Evolutionary conservation across 208 protist species (phyloP), one percentile per base, ranked within the genome.

Genomic region (Acanthamoeba healyi): DNA sequence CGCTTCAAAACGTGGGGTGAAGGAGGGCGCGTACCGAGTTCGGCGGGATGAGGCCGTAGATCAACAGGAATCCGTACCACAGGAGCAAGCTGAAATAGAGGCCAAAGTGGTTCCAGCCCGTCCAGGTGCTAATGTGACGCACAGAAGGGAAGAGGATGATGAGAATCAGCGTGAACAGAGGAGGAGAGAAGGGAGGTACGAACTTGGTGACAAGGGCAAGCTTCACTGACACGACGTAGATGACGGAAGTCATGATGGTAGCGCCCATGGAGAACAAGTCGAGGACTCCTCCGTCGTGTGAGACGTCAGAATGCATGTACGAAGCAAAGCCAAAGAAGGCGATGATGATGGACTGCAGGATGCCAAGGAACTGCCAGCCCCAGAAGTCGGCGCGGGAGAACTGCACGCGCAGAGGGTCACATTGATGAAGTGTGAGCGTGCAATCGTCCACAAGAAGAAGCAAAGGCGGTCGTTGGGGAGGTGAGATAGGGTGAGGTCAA

Each of bases 351-450:
- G 84, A 91, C 56, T 91, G 84, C 49, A 91, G 2, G n/a, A 91
- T 91, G 56, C 84, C 84, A 7, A 91, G 34, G 56, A 91, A 91
- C 56, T 91, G 84, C 84, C 84, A 91, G 19, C 84, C 84, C 84
- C 84, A 91, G 58, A 72, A 91, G 34, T 91, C 58, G 3, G 22
- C 36, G 7, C 58, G 49, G 0, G 49, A 72, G 56, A 91, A 91
- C 84, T 91, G 49, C 26, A 77, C 58, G n/a, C n/a, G 65, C 9
- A 74, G 38, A 74, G 32, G 22, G n/a, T 36, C 12, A 34, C n/a
- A 36, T 24, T 24, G 24, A 14, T 29, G 19, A 9, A 74, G 26
- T 12, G 54, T n/a, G 10, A 22, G 14, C 54, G 19, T n/a, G n/a
- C n/a, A n/a, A n/a, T 15, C 22, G 14, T 61, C 54, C 22, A 61